Evolutionary conservation across 495 filamentous ascomycete genomes (phyloP), one percentile per base, ranked within the genome.

Genomic region (Physcia stellaris): DNA sequence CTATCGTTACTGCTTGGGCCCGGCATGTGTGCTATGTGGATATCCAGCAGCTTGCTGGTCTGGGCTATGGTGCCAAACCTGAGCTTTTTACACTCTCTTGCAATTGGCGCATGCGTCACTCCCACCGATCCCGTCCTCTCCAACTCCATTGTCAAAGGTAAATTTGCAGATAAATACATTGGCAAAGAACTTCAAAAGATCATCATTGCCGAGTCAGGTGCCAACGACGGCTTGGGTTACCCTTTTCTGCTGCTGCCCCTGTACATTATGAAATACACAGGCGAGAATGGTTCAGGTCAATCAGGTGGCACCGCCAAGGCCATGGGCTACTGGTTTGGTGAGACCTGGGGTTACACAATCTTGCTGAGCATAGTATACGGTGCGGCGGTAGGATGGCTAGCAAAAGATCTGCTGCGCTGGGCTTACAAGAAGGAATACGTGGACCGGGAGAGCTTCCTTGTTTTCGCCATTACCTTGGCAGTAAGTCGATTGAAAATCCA

Each of bases 171-270:
- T 40, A 80, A 84, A 48, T 80, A 93, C 58, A 75, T 93, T 12
- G 84, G 84, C 2, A 79, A 73, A 42, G 67, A 73, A 6, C 55
- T 94, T 46, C 84, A 92, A 63, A 73, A 76, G 39, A 85, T 94
- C 41, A 87, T 94, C 46, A 73, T 87, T 36, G 86, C 86, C 0
- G 86, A 96, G 60, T 85, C 80, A 0, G 88, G 87, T 2, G 83
- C 85, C 3, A 94, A 94, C 54, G 86, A 94, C 55, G 86, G 87
- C 0, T 68, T 96, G n/a, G 86, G 87, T 0, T 92, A 92, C 49
- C 79, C 2, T 61, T 96, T 33, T 94, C 87, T 53, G 52, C 94
- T 24, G 73, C 92, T 48, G 80, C 76, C 78, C 2, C 61, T 95
- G 32, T 94, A 87, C 50, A 52, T 93, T 29, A 73, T 92, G 48